Evolutionary conservation across 169 alveolate genomes (phyloP), one percentile per base, ranked within the genome.

Genomic region (Babesia bovis): DNA sequence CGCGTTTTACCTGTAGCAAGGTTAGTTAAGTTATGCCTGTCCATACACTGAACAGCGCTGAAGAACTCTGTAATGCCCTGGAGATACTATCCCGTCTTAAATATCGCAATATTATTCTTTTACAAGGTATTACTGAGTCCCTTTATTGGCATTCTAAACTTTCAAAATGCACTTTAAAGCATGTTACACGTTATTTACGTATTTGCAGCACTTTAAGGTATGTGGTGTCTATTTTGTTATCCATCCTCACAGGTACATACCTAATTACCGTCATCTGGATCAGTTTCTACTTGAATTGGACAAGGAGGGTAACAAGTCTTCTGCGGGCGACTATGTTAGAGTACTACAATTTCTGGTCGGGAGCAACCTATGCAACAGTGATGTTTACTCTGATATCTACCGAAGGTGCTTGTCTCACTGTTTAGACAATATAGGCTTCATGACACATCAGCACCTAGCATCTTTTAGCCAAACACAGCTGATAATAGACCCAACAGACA

Each of bases 61-160:
- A 69, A 50, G 88, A 81, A 23, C 26, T 81, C 58, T 59, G 60
- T 21, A 41, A 41, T 36, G 65, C 71, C 59, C 25, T 50, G n/a
- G 79, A 71, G 45, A 51, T 81, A 26, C 44, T 81, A 23, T 40
- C 88, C 9, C 42, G 45, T 25, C 19, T 71, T 15, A 81, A 72
- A 60, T 71, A 81, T 44, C 66, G 88, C 52, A 71, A 71, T 35
- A 63, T 81, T 25, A 44, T 81, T 4, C 23, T 81, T 57, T 19
- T 81, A 68, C 88, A 81, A 32, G 88, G 84, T 17, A 44, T 81
- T 12, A 33, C 75, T 33, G 88, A 81, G 57, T 63, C 84, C 26
- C 36, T 81, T 0, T 61, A 25, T 44, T 81, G 88, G 88, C 52
- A 44, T 33, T 81, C 84, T 63, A 70, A 56, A 21, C 42, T 81